phyloP scores from a whole-genome alignment of 1,284 basidiomycete genomes.

The Malassezia dermatis region DNA sequence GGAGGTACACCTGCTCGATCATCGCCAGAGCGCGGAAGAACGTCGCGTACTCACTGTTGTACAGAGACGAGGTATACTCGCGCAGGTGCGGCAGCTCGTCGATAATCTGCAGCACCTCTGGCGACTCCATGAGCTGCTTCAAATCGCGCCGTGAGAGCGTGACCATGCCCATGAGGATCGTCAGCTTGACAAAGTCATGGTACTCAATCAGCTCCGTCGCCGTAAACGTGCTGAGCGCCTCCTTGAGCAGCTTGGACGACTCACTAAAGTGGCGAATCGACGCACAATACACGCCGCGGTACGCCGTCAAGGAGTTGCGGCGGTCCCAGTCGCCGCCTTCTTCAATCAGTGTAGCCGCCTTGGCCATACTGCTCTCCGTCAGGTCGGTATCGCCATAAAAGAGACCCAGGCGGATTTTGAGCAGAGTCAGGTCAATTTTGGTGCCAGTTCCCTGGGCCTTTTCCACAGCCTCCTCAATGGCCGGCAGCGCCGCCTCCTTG shows the following conservation, averaged over 20 bases:
- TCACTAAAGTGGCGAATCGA: conserved; percentile 65
- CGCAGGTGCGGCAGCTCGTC: conserved; percentile 52
- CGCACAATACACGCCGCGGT: conserved; percentile 73
- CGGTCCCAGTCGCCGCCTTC: conserved; percentile 97
- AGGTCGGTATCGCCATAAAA: conserved; percentile 76
- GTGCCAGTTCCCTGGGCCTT: conserved; percentile 89
- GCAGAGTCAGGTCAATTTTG: conserved; percentile 80
- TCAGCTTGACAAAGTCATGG: conserved; percentile 79
- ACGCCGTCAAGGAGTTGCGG: conserved; percentile 89
- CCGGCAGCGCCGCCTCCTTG: conserved; percentile 60
- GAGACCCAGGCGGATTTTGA: conserved; percentile 78
- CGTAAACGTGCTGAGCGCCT: conserved; percentile 86
- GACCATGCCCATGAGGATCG: conserved; percentile 69
- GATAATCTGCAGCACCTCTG: conserved; percentile 52
- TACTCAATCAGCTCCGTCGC: conserved; percentile 80
- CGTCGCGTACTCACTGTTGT: conserved; percentile 85
- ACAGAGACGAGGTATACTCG: conserved; percentile 56
- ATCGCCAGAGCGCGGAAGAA: conserved; percentile 80
- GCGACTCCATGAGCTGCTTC: conserved; percentile 62
- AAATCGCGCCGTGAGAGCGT: conserved; percentile 72
- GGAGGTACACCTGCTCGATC: conserved; percentile 73
- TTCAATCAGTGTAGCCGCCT: conserved; percentile 78
- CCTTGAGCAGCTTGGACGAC: conserved; percentile 61
- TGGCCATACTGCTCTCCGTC: conserved; percentile 63
- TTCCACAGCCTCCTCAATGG: conserved; percentile 72